These are phyloP conservation scores for Setaria italica DNA, from an alignment of 202 grass and related monocot species.

Conservation along the genomic window DNA sequence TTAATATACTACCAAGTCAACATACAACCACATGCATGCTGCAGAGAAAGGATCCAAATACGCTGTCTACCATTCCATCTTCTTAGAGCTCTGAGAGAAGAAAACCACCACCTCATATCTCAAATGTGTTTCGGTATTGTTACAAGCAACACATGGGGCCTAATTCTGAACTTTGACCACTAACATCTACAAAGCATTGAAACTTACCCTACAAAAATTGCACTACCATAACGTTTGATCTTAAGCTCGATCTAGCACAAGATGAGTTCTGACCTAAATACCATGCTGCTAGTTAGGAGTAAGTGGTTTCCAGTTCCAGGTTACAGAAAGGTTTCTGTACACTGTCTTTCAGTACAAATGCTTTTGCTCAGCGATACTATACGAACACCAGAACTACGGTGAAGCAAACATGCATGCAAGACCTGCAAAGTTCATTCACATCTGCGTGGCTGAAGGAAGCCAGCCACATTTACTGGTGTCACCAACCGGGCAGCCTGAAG, in stretches of 20 bases:
- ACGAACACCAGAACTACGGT: not conserved
- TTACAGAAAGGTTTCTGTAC: not conserved
- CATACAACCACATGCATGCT: constrained; percentile 46
- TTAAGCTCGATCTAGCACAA: not conserved
- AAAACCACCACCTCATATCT: not conserved
- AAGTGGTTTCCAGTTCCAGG: not conserved
- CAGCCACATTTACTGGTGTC: constrained; percentile 47
- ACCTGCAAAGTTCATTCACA: constrained; percentile 25
- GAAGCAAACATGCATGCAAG: constrained; percentile 30
- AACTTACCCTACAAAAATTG: not conserved
- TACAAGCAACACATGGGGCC: not conserved
- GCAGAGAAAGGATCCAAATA: not conserved
- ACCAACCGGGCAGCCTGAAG: constrained; percentile 55
- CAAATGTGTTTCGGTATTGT: not conserved
- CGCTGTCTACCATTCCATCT: not conserved
- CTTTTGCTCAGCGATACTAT: not conserved
- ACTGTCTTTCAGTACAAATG: not conserved
- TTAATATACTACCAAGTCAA: constrained; percentile 42
- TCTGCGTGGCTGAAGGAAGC: not conserved
- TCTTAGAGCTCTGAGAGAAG: not conserved
- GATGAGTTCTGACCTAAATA: not conserved
- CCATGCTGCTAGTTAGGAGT: not conserved
- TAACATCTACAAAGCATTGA: not conserved
- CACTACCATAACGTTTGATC: not conserved
- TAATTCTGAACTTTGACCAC: not conserved